Base-by-base conservation (phyloP, 1,284 basidiomycete species). In the Peniophora sp. region DNA sequence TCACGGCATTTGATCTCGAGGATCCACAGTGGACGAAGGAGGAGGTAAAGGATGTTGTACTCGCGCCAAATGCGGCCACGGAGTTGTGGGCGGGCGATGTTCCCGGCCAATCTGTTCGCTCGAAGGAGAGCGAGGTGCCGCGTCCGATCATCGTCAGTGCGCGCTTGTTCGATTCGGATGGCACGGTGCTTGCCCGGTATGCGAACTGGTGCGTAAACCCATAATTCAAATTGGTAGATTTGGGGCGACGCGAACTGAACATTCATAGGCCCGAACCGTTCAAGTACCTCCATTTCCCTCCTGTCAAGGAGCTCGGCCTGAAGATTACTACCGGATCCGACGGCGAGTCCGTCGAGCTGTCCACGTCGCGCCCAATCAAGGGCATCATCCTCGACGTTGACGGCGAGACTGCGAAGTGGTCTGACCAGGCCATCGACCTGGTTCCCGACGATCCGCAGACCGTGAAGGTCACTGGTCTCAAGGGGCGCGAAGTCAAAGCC, bases 341-440 rank as follows among this genome's bases (percentile, higher is more conserved):
- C 54, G 81, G 81, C 23, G 82, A 86, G 62, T 71, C 74, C 27
- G 74, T 93, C 32, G 71, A 66, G 45, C 68, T 94, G 38, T 74
- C 78, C 14, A 71, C 79, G 34, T 63, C 72, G 56, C 80, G 78
- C 58, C 92, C 92, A 2, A 75, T 95, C 69, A 95, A 95, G 65
- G 89, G 91, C 3, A 73, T 94, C 53, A 77, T 94, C 41, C 75
- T 96, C 50, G 88, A 90, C 55, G 83, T 81, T 27, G 80, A 84
- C 27, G 87, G 81, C 17, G 75, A 77, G 10, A 82, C 85, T 50
- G 81, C 80, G 36, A 73, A 74, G 59, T 93, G 90, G 87, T 79
- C 80, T 56, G 90, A 95, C 71, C 92, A 95, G 65, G 89, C 83
- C 3, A 80, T 95, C 57, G 92, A 95, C 67, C 73, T 96, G 45